A percentile compares a stretch with the other conserved stretches of the same genome.
Conservation (phyloP, 441 rosid genomes). For the Dalechampia spathulata region DNA sequence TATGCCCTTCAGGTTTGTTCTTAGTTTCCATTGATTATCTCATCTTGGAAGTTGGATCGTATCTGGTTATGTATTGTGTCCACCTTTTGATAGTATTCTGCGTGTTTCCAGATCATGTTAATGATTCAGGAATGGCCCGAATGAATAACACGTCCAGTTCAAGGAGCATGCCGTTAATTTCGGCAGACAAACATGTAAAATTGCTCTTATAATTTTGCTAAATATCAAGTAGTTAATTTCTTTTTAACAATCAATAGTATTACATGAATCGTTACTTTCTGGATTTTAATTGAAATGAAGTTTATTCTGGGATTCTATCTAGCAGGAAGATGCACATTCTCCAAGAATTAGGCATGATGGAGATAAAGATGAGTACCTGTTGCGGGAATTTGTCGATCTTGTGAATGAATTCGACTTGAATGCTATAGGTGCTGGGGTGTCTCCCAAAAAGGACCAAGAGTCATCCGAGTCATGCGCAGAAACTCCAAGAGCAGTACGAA, state of each 20-base stretch:
- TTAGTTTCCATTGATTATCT: background rate
- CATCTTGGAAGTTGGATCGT: background rate
- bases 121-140: constrained; percentile 14
- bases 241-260: too few species aligned
- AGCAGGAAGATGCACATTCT: constrained; percentile 30
- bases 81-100: background rate
- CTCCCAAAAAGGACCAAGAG: too few species aligned
- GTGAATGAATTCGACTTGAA: constrained; percentile 34
- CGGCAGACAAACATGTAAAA: constrained; percentile 31
- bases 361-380: constrained; percentile 44
- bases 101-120: constrained; percentile 12
- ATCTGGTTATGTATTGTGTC: background rate
- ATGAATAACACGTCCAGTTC: constrained; percentile 15
- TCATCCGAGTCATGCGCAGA: constrained; percentile 33
- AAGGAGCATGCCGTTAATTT: constrained; percentile 4
- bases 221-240: too few species aligned
- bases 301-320: background rate
- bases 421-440: constrained; percentile 11
- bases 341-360: constrained; percentile 21
- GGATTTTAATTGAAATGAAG: background rate
- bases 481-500: constrained; percentile 29
- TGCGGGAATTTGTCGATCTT: constrained; percentile 48
- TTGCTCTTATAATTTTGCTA: background rate
- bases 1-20: constrained; percentile 48
- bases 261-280: background rate